Conservation (phyloP, 2,329 filamentous ascomycete genomes). For the Trichothecium sympodiale region DNA sequence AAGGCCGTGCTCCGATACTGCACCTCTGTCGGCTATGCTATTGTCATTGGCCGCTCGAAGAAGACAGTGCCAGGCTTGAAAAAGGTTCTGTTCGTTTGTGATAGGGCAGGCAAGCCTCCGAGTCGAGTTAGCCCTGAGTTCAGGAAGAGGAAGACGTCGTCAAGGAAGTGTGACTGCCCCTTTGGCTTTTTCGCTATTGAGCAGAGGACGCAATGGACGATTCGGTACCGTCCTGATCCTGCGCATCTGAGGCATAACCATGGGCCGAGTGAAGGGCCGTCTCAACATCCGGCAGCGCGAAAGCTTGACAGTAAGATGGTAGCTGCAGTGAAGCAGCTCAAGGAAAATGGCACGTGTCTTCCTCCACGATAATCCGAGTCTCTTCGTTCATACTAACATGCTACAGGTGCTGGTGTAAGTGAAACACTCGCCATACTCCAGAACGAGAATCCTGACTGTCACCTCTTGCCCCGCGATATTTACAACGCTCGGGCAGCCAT, state of each 20-base stretch:
- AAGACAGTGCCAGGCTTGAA: conserved; percentile 57
- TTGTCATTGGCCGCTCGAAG: conserved; percentile 57
- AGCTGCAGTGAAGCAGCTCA: conserved; percentile 53
- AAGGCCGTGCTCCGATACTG: conserved; percentile 54
- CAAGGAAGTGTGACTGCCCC: conserved; percentile 57
- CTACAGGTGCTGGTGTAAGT: conserved; percentile 49
- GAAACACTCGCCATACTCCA: conserved; percentile 58
- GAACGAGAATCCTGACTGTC: conserved; percentile 51
- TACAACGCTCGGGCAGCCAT: conserved; percentile 59
- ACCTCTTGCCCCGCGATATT: conserved; percentile 52
- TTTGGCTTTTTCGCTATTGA: conserved; percentile 63
- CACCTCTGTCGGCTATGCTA: conserved; percentile 55
- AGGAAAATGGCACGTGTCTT: conserved; percentile 47
- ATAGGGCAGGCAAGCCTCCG: conserved; percentile 52
- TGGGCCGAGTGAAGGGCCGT: conserved; percentile 53
- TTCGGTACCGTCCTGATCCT: conserved; percentile 50
- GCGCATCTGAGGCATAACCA: conserved; percentile 52
- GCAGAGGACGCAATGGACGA: conserved; percentile 55
- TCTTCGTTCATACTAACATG: conserved; percentile 19
- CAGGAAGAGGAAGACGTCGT: conserved; percentile 55
- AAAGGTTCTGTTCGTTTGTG: conserved; percentile 57
- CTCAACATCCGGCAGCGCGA: conserved; percentile 54
- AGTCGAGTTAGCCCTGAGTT: conserved; percentile 51
- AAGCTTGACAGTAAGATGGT: conserved; percentile 59
- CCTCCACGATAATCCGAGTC: conserved; percentile 2